Evolutionary conservation across 805 yeast species (phyloP), one percentile per base, ranked within the genome.

Genomic region (Candida pseudofarinosa): DNA sequence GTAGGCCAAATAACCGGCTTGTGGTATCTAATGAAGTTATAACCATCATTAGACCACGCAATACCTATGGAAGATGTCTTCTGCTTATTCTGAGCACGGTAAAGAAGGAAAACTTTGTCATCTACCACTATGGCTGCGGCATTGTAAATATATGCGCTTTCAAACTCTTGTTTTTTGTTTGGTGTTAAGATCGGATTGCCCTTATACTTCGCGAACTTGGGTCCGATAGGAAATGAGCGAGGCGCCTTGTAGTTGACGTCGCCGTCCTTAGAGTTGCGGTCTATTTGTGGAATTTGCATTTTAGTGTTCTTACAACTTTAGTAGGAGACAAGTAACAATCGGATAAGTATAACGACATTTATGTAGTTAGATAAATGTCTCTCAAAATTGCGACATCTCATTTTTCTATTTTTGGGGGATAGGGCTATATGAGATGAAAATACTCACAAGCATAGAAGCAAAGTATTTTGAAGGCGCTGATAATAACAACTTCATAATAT

Each of bases 51-150:
- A 30, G 67, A 64, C 72, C 73, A 68, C 3, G 74, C 74, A 19
- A 69, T 44, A 0, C 74, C 74, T 2, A 69, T 59, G 1, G 64
- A 49, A 31, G 70, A 66, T 19, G 51, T 54, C 45, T 60, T 60
- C 2, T 57, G 56, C 32, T 44, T 52, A 46, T 64, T 62, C 42
- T 69, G 74, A 13, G 73, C 74, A 16, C 74, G 47, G 43, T 69
- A 69, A 14, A 69, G 51, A 35, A 69, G 47, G 41, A 54, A 65
- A 6, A 69, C 73, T 40, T 52, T 57, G 33, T 62, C 61, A 31
- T 61, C 71, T 4, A 68, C 49, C 16, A 69, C 74, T 12, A 69
- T 67, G 1, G 74, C 74, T 1, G 70, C 54, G 14, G 74, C 74
- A 51, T 69, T 69, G 47, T 69, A 69, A 31, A 69, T 44, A 46